phyloP scores from a whole-genome alignment of 2,329 filamentous ascomycete genomes.

The Calonectria henricotiae region DNA sequence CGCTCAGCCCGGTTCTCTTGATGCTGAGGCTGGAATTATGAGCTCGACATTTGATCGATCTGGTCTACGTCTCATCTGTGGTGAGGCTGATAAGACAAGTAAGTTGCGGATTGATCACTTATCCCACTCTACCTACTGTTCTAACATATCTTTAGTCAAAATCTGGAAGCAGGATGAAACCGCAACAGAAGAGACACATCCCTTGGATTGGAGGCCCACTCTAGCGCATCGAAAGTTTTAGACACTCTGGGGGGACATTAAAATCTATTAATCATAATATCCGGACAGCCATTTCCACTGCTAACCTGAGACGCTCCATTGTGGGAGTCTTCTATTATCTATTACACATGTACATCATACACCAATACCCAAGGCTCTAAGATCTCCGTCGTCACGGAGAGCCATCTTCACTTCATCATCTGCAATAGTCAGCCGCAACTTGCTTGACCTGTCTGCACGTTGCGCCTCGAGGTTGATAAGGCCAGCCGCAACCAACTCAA shows the following conservation, averaged over 20 bases:
- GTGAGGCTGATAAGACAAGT: slow-evolving; percentile 97
- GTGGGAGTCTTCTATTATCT: slow-evolving; percentile 44
- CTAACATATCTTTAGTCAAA: slow-evolving; percentile 75
- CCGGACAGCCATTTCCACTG: slow-evolving; percentile 21
- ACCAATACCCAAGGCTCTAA: slow-evolving; percentile 82
- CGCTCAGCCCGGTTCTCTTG: slow-evolving; percentile 93
- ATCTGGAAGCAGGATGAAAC: slow-evolving; percentile 96
- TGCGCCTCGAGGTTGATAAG: slow-evolving; percentile 88
- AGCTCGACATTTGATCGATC: slow-evolving; percentile 93
- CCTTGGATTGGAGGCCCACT: slow-evolving; percentile 91
- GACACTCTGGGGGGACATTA: slow-evolving; percentile 36
- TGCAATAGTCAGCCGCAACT: slow-evolving; percentile 87
- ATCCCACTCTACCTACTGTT: neutral
- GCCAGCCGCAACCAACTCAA: slow-evolving; percentile 89
- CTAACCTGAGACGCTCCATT: slow-evolving; percentile 17
- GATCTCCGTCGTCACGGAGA: slow-evolving; percentile 89
- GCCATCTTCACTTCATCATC: slow-evolving; percentile 94
- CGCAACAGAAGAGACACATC: slow-evolving; percentile 92
- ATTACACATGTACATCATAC: slow-evolving; percentile 55
- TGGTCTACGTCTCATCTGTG: slow-evolving; percentile 90
- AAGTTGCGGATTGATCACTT: slow-evolving; percentile 52
- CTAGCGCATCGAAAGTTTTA: slow-evolving; percentile 84
- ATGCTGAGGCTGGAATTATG: slow-evolving; percentile 96
- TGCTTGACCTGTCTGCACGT: slow-evolving; percentile 87
- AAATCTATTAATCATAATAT: slow-evolving; percentile 35